Conservation (phyloP, 1,284 basidiomycete genomes). For the Polyporus tsugae region DNA sequence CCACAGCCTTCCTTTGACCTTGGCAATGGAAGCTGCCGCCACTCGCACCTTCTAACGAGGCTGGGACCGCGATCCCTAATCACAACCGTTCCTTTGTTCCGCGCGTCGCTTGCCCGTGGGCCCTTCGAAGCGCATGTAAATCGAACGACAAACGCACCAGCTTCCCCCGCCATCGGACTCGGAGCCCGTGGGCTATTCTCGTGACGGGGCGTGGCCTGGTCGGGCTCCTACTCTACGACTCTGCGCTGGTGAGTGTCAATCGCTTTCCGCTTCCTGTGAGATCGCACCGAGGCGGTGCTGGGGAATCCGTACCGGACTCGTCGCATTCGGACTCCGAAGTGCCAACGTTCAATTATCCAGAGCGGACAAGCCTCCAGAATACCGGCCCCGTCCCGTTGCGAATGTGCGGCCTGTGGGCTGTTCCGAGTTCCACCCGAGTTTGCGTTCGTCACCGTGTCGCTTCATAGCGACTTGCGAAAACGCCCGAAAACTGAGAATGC, state of each 20-base stretch:
- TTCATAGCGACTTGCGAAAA: background rate
- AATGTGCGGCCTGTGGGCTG: background rate
- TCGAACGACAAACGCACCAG: background rate
- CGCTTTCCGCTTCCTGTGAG: slow-evolving; percentile 5
- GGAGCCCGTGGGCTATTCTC: background rate
- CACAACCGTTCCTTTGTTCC: background rate
- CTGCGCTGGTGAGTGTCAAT: background rate
- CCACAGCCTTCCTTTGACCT: background rate
- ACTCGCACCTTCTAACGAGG: background rate
- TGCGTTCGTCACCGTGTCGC: background rate
- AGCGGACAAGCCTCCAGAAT: background rate
- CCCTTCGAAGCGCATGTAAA: background rate
- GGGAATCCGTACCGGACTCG: slow-evolving; percentile 7
- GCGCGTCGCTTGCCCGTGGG: background rate
- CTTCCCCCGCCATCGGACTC: background rate
- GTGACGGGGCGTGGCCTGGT: background rate
- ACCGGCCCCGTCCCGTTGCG: background rate
- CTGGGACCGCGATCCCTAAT: background rate
- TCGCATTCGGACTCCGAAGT: background rate
- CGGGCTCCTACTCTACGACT: background rate
- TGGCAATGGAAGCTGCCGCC: background rate
- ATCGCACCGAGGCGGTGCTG: slow-evolving; percentile 4
- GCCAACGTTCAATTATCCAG: background rate
- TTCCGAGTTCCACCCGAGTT: background rate
- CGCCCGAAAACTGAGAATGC: background rate